phyloP scores from a whole-genome alignment of 2,329 filamentous ascomycete species.

The Paecilomyces sp. region DNA sequence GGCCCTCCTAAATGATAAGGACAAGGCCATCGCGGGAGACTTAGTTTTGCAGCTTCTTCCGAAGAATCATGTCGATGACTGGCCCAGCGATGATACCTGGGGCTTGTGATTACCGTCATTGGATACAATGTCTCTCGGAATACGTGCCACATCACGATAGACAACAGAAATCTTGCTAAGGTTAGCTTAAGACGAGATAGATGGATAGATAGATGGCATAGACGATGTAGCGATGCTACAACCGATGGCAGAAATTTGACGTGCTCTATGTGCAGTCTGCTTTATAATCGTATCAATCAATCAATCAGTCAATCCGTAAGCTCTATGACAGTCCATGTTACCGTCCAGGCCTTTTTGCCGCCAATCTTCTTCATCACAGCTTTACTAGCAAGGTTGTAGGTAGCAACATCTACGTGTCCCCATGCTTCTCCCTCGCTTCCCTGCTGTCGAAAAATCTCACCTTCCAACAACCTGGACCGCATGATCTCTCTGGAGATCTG shows the following conservation, averaged over 20 bases:
- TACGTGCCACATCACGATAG: too few relatives aligned
- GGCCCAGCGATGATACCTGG: too few relatives aligned
- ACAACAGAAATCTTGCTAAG: neutral
- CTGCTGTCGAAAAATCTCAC: constrained; percentile 12
- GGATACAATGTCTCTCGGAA: too few relatives aligned
- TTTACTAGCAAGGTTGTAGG: constrained; percentile 28
- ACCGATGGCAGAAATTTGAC: neutral
- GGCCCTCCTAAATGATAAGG: neutral
- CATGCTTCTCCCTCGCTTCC: constrained; percentile 14
- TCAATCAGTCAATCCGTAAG: constrained; percentile 7
- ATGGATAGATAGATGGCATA: neutral
- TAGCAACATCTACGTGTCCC: constrained; percentile 33
- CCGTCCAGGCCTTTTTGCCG: constrained; percentile 25
- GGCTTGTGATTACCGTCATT: too few relatives aligned
- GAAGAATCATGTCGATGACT: neutral
- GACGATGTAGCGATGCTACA: neutral
- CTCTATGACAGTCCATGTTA: constrained; percentile 33
- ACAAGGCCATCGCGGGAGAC: neutral
- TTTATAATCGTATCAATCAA: neutral
- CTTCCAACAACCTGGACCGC: constrained; percentile 16
- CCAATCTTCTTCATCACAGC: constrained; percentile 40
- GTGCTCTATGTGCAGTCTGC: neutral
- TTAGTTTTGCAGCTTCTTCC: neutral
- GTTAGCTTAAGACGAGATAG: neutral
- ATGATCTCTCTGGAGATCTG: constrained; percentile 26